Conservation (phyloP, 2,329 filamentous ascomycete species). For the Calonectria hongkongensis region DNA sequence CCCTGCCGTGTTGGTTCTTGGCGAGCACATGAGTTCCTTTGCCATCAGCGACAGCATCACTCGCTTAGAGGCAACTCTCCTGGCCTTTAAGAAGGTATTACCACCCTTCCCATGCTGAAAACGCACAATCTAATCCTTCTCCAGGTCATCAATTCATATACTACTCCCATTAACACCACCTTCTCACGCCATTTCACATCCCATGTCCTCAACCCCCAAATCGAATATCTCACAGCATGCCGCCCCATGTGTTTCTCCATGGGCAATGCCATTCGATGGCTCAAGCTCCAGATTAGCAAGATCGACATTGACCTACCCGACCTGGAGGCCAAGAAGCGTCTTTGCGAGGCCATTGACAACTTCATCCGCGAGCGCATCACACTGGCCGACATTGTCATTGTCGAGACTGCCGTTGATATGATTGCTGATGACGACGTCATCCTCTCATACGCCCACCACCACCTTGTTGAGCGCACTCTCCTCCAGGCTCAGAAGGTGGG, state of each 20-base stretch:
- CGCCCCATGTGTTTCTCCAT: slow-evolving; percentile 97
- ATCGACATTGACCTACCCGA: slow-evolving; percentile 92
- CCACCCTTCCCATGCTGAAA: not conserved
- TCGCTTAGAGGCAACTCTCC: slow-evolving; percentile 88
- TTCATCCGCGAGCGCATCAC: slow-evolving; percentile 95
- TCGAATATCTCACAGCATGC: slow-evolving; percentile 94
- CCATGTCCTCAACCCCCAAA: slow-evolving; percentile 94
- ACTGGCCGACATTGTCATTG: slow-evolving; percentile 90
- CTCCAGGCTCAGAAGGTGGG: slow-evolving; percentile 82
- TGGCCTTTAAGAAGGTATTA: slow-evolving; percentile 89
- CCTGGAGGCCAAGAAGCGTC: slow-evolving; percentile 84
- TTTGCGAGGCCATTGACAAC: slow-evolving; percentile 88
- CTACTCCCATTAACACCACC: slow-evolving; percentile 88
- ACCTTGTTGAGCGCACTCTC: slow-evolving; percentile 89
- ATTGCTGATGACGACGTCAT: slow-evolving; percentile 88
- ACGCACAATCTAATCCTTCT: slow-evolving; percentile 27
- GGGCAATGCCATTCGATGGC: slow-evolving; percentile 95
- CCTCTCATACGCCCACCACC: slow-evolving; percentile 90
- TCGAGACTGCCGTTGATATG: slow-evolving; percentile 82
- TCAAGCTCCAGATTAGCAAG: slow-evolving; percentile 94
- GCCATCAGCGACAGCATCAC: slow-evolving; percentile 92
- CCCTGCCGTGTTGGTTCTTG: slow-evolving; percentile 87
- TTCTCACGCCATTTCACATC: slow-evolving; percentile 93
- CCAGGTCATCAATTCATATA: slow-evolving; percentile 94
- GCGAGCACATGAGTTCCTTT: slow-evolving; percentile 93